Evolutionary conservation across 352 stramenopile species (phyloP), one percentile per base, ranked within the genome.

Genomic region (Pythium biforme): DNA sequence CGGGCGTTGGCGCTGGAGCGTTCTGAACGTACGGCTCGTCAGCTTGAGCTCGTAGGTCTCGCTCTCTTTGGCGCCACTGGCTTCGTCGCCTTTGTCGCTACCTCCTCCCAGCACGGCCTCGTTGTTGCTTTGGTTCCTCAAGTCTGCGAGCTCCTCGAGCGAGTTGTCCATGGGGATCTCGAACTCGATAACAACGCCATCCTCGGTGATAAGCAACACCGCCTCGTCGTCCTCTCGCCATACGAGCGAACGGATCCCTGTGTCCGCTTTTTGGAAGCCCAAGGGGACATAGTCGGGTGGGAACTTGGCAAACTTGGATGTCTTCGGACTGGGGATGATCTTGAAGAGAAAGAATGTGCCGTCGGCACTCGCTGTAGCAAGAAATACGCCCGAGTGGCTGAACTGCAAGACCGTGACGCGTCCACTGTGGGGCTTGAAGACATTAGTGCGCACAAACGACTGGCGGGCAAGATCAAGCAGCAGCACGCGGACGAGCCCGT

Each of bases 371-470:
- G 69, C 76, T 3, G 92, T 90, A 9, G 83, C 90, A 48, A 98
- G 76, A 40, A 77, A 77, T n/a, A 58, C 52, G 19, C 83, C 85
- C 19, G 83, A 80, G 3, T 79, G 62, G n/a, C 82, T 90, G 66
- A 92, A 97, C 3, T 70, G 54, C 14, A 97, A 54, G 17, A 69
- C 77, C 3, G 73, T 86, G 11, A 98, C 79, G 20, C 75, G 72
- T 11, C 65, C 76, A 54, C 74, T 86, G 64, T 98, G 94, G 14
- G 94, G 91, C 51, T 98, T 98, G 59, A 97, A 86, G 1, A 90
- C 80, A 49, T 91, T 89, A 15, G 81, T 73, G 43, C 78, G 76
- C 10, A 92, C 72, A 72, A 83, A 89, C 8, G 64, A 62, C 3
- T 75, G 66, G 53, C 76, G 74, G 0, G 67, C 56, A 4, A 88